Percentiles rank a stretch among this genome's conserved stretches.
Conservation (phyloP, 2,329 filamentous ascomycete species). For the Didymella keratinophila region DNA sequence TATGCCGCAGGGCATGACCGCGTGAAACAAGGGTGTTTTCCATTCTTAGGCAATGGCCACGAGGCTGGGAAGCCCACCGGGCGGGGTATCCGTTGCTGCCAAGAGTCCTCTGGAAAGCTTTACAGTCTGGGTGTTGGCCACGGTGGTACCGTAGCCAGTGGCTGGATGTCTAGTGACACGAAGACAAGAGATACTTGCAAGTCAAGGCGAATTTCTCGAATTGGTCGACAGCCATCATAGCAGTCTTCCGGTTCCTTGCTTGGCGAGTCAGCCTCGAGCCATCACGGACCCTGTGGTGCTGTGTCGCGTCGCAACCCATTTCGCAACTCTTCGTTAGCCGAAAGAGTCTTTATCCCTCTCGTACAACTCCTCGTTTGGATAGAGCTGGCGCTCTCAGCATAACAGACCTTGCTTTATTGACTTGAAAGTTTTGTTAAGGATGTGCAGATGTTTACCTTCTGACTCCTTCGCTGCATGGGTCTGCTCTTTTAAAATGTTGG, state of each 20-base stretch:
- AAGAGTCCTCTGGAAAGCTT: background rate
- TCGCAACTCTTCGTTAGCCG: background rate
- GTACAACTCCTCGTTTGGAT: background rate
- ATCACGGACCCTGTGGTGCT: background rate
- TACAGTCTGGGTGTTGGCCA: background rate
- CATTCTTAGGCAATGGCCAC: conserved; percentile 11
- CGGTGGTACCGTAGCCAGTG: conserved; percentile 8
- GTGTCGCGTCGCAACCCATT: background rate
- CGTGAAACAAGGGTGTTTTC: conserved; percentile 3
- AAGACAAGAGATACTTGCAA: background rate
- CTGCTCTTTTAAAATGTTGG: background rate
- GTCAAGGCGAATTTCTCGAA: background rate
- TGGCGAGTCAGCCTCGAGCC: background rate
- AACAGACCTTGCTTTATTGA: background rate
- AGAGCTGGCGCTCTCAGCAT: background rate
- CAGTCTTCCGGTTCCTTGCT: too few relatives aligned
- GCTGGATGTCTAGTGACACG: conserved; percentile 5
- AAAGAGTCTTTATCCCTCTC: conserved; percentile 9
- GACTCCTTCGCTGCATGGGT: background rate
- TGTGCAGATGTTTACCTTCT: background rate
- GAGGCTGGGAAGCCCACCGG: background rate
- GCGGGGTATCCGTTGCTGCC: conserved; percentile 1
- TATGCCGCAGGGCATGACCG: background rate
- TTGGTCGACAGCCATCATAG: background rate
- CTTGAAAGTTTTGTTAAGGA: background rate